phyloP scores from a whole-genome alignment of 2,329 filamentous ascomycete genomes.

The Penicillium sp. region DNA sequence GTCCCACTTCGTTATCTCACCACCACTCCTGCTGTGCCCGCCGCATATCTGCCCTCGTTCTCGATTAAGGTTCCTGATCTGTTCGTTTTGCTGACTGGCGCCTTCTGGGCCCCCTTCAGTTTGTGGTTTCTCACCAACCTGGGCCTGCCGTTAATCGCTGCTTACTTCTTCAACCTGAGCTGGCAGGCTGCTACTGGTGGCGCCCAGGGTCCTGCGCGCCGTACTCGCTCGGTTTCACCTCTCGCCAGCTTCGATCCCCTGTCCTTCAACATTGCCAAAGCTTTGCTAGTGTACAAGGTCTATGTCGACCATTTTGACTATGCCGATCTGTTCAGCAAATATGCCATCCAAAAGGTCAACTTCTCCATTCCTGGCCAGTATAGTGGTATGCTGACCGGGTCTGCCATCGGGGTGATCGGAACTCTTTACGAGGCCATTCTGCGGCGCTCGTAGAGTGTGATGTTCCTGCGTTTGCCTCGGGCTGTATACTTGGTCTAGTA shows the following conservation, averaged over 20 bases:
- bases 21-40: constrained; percentile 64
- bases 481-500: constrained; percentile 18
- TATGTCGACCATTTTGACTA: constrained; percentile 59
- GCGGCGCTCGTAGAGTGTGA: constrained; percentile 33
- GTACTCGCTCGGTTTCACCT: constrained; percentile 27
- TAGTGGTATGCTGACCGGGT: constrained; percentile 41
- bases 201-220: constrained; percentile 17
- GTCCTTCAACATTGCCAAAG: constrained; percentile 88
- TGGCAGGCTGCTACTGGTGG: constrained; percentile 44
- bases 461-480: constrained; percentile 7
- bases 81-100: constrained; percentile 71
- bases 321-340: constrained; percentile 37
- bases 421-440: constrained; percentile 50
- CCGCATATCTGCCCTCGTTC: constrained; percentile 59
- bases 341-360: constrained; percentile 40
- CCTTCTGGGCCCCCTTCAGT: constrained; percentile 81
- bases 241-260: constrained; percentile 69
- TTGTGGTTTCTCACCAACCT: constrained; percentile 76
- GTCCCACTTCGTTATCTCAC: constrained; percentile 72
- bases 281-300: constrained; percentile 75
- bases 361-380: constrained; percentile 41
- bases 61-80: constrained; percentile 75
- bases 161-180: constrained; percentile 90
- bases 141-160: constrained; percentile 67
- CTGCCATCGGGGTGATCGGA: constrained; percentile 43